These are phyloP conservation scores for Isabelozyma pseudorhagii DNA, from an alignment of 805 yeast species.

Conservation along the genomic window DNA sequence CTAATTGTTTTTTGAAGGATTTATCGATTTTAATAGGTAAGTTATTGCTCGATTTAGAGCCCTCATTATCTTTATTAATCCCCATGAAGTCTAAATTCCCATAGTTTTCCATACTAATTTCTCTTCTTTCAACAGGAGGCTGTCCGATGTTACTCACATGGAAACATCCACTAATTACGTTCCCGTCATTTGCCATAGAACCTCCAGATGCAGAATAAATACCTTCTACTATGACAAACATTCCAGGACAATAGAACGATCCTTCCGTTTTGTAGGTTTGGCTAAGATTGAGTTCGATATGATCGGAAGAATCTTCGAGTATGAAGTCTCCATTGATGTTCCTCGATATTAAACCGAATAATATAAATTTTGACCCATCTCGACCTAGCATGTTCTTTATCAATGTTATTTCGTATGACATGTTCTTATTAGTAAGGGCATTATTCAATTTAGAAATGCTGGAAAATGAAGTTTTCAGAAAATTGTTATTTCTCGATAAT, in stretches of 20 bases:
- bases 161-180: slow-evolving; percentile 47
- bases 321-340: slow-evolving; percentile 67
- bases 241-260: slow-evolving; percentile 69
- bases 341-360: slow-evolving; percentile 72
- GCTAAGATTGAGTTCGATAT: slow-evolving; percentile 61
- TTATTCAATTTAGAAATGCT: slow-evolving; percentile 43
- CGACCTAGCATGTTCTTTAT: slow-evolving; percentile 86
- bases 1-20: slow-evolving; percentile 52
- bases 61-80: slow-evolving; percentile 27
- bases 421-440: slow-evolving; percentile 8
- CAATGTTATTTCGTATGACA: slow-evolving; percentile 50
- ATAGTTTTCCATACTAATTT: slow-evolving; percentile 59
- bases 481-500: slow-evolving; percentile 69
- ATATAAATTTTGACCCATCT: slow-evolving; percentile 67
- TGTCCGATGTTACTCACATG: slow-evolving; percentile 76
- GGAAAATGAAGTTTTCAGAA: slow-evolving; percentile 51
- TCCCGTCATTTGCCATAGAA: slow-evolving; percentile 23
- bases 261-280: slow-evolving; percentile 63
- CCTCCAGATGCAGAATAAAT: slow-evolving; percentile 67
- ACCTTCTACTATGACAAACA: slow-evolving; percentile 81
- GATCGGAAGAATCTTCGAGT: slow-evolving; percentile 78
- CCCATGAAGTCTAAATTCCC: slow-evolving; percentile 75
- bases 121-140: slow-evolving; percentile 84
- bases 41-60: slow-evolving; percentile 27
- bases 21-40: slow-evolving; percentile 52